These are phyloP conservation scores for Daldinia concentrica DNA, from an alignment of 495 filamentous ascomycete species.

Conservation along the genomic window DNA sequence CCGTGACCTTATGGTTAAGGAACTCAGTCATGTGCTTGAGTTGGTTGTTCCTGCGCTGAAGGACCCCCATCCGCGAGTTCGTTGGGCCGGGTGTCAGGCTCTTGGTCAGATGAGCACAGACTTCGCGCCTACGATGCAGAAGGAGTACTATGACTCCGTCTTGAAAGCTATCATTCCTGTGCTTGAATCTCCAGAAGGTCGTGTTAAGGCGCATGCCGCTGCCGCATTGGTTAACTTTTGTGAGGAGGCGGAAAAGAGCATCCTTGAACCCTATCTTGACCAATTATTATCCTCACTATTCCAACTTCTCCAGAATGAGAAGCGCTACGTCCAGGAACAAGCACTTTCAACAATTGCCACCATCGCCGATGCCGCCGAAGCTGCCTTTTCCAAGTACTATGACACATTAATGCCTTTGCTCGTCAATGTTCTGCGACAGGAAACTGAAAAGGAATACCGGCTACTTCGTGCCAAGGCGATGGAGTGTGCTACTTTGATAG, in stretches of 20 bases:
- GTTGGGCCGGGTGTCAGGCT: constrained; percentile 99
- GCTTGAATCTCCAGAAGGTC: constrained; percentile 85
- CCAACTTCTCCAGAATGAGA: constrained; percentile 83
- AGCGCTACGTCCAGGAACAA: constrained; percentile 98
- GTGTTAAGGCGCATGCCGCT: constrained; percentile 96
- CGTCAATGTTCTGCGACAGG: constrained; percentile 85
- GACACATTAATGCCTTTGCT: constrained; percentile 93
- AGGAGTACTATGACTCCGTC: constrained; percentile 87
- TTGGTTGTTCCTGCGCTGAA: constrained; percentile 92
- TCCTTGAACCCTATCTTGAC: constrained; percentile 93
- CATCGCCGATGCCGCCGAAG: constrained; percentile 96
- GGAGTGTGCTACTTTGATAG: constrained; percentile 98
- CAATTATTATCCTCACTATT: constrained; percentile 83
- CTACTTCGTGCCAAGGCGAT: constrained; percentile 96
- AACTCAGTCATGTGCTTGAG: constrained; percentile 91
- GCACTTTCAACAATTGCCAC: constrained; percentile 98
- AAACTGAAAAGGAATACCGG: constrained; percentile 91
- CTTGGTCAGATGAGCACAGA: constrained; percentile 99
- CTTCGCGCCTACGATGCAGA: constrained; percentile 98
- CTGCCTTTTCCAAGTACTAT: constrained; percentile 96
- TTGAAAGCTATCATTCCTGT: constrained; percentile 93
- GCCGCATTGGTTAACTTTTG: constrained; percentile 99
- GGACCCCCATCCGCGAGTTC: constrained; percentile 91
- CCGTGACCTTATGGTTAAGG: constrained; percentile 92
- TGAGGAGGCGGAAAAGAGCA: constrained; percentile 93